Evolutionary conservation across 2,329 filamentous ascomycete species (phyloP), one percentile per base, ranked within the genome.

Genomic region (Cyphellophora attinorum): DNA sequence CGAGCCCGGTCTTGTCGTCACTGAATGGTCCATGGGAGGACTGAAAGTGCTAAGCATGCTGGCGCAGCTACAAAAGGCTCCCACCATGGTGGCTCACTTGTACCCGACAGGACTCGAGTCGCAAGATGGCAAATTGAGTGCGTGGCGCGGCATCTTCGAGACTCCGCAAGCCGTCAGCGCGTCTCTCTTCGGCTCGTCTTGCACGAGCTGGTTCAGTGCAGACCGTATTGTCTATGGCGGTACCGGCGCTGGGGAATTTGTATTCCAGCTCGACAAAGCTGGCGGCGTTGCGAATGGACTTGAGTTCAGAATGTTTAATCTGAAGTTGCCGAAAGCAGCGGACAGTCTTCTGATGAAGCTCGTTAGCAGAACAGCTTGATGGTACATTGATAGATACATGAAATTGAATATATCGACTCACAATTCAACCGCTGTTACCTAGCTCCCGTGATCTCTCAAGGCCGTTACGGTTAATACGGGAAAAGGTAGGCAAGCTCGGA

Each of bases 221-320:
- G 21, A 25, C 8, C 8, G 21, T 8, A n/a, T 25, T 8, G 21
- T 25, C 12, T 19, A 21, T 40, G 30, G 15, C 38, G 31, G 5
- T 35, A 16, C 16, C 27, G 27, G 10, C 40, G 17, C 21, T 40
- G 34, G 21, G 37, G 34, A 27, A 43, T 38, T 37, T 37, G 40
- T 12, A 6, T 14, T 25, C 21, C 8, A 25, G 8, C 8, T 25
- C 8, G 21, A n/a, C 21, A n/a, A 25, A 8, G 21, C 8, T 8
- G 21, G 21, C 8, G n/a, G n/a, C n/a, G n/a, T n/a, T n/a, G 21
- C 21, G 21, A n/a, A 25, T 25, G 21, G 21, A n/a, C n/a, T 25
- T 8, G 21, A 25, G n/a, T 25, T 25, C 21, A 25, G 21, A n/a
- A 8, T 25, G 21, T 25, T 25, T n/a, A n/a, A 25, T 25, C 21